These are phyloP conservation scores for Torrubiella hemipterigena DNA, from an alignment of 2,329 filamentous ascomycete genomes.

Conservation along the genomic window DNA sequence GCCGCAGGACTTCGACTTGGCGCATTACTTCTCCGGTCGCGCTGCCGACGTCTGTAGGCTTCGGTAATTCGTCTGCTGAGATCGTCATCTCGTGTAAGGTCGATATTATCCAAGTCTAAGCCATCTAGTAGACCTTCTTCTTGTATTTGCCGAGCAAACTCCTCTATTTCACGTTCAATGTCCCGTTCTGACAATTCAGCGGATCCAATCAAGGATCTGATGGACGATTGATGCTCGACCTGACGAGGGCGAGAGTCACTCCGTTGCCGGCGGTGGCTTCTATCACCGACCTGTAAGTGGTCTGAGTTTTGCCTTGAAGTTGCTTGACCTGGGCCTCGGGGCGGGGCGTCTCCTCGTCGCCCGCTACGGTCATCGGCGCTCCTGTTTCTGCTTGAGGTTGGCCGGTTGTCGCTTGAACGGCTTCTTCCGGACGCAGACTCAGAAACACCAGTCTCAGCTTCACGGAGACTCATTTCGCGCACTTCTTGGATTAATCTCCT, in stretches of 20 bases:
- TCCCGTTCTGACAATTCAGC: slow-evolving; percentile 66
- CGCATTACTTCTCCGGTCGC: slow-evolving; percentile 40
- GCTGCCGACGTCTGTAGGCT: slow-evolving; percentile 69
- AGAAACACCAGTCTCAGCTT: slow-evolving; percentile 41
- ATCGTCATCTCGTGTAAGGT: slow-evolving; percentile 74
- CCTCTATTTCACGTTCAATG: slow-evolving; percentile 79
- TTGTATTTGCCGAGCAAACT: slow-evolving; percentile 79
- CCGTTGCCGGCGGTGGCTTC: slow-evolving; percentile 20
- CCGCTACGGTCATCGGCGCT: slow-evolving; percentile 16
- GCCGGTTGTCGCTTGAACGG: slow-evolving; percentile 17
- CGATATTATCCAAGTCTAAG: slow-evolving; percentile 78
- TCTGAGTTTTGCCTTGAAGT: slow-evolving; percentile 18
- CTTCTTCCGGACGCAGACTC: slow-evolving; percentile 17
- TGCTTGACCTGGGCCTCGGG: slow-evolving; percentile 12
- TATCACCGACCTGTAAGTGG: slow-evolving; percentile 23
- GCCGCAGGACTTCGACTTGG: slow-evolving; percentile 12
- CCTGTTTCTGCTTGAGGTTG: slow-evolving; percentile 18
- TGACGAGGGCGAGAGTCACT: slow-evolving; percentile 43
- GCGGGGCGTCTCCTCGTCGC: slow-evolving; percentile 11
- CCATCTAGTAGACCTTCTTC: slow-evolving; percentile 81
- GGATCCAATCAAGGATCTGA: slow-evolving; percentile 72
- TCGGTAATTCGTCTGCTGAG: slow-evolving; percentile 84
- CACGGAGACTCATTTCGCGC: slow-evolving; percentile 60
- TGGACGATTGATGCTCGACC: slow-evolving; percentile 80
- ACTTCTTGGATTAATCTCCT: slow-evolving; percentile 59